Percentiles rank a stretch among this genome's conserved stretches.
phyloP scores from a whole-genome alignment of 129 eudicot genomes.

The Scalesia atractyloides region DNA sequence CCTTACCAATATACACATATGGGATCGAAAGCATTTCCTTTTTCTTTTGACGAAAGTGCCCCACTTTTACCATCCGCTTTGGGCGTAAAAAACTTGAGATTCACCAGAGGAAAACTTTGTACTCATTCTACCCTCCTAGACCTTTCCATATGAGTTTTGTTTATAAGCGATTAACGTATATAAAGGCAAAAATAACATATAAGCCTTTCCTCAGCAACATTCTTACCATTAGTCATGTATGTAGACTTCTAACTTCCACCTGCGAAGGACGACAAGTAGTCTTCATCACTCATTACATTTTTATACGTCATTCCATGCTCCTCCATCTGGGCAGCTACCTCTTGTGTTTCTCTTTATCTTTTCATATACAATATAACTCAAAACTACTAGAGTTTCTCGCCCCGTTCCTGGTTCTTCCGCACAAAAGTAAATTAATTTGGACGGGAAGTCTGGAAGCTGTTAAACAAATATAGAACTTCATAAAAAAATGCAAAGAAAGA shows the following conservation, averaged over 20 bases:
- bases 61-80: too few species aligned
- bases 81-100: too few species aligned
- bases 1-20: too few species aligned
- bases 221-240: constrained; percentile 63
- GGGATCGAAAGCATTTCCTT: too few species aligned
- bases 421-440: constrained; percentile 77
- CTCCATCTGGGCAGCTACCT: constrained; percentile 21
- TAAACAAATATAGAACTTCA: too few species aligned
- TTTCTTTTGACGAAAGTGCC: too few species aligned
- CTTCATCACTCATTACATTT: constrained; percentile 56
- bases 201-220: constrained; percentile 70
- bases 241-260: constrained; percentile 77
- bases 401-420: constrained; percentile 78
- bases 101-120: too few species aligned
- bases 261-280: constrained; percentile 60
- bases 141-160: too few species aligned
- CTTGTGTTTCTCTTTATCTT: constrained; percentile 31
- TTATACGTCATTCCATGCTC: constrained; percentile 32
- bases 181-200: too few species aligned
- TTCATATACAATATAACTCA: constrained; percentile 23
- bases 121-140: too few species aligned
- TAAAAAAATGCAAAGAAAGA: too few species aligned
- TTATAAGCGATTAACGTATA: too few species aligned
- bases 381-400: constrained; percentile 83
- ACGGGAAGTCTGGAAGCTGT: constrained; percentile 64